Base-by-base conservation (phyloP, 805 yeast species). In the Yarrowia osloensis region DNA sequence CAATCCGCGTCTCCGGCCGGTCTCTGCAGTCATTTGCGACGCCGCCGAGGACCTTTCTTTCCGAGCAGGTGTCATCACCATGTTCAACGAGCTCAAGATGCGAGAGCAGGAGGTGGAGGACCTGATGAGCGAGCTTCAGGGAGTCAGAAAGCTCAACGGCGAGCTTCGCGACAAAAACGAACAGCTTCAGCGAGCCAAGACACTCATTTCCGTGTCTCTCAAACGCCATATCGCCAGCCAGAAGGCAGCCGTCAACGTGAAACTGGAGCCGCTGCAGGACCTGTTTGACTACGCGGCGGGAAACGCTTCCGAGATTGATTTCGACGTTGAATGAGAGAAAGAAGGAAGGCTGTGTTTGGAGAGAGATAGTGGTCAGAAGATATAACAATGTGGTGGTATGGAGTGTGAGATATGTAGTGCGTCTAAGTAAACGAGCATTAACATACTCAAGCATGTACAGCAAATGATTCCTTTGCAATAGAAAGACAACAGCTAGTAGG, bases 11-110 rank as follows among this genome's bases (percentile, higher is more conserved):
- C 44, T 54, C 7, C 29, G 61, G 11, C 37, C 44, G 5, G 61
- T 54, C 6, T 54, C 61, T 4, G 17, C 61, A 9, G 11, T 24
- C 44, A 35, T 54, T 11, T 54, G 61, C 11, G 61, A 54, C 44
- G 61, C 61, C 2, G 61, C 61, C 2, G 61, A 54, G 24, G 61
- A 54, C 44, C n/a, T 11, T 19, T 19, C 33, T 13, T 37, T 35
- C 13, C 44, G 33, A 24, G 26, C 31, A 17, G 61, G 44, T 35
- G 44, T 54, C 44, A 17, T 54, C 26, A 19, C 44, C 33, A 12
- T 54, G 61, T 35, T 54, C 44, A 54, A 54, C 61, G 61, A 54
- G 61, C 29, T 54, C 44, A 35, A 37, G 22, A 22, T 35, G 44
- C 21, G 44, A 1, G 61, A 54, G n/a, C 24, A 54, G 33, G 61